Conservation (phyloP, 306 rosid species). For the Acacia confusa region DNA sequence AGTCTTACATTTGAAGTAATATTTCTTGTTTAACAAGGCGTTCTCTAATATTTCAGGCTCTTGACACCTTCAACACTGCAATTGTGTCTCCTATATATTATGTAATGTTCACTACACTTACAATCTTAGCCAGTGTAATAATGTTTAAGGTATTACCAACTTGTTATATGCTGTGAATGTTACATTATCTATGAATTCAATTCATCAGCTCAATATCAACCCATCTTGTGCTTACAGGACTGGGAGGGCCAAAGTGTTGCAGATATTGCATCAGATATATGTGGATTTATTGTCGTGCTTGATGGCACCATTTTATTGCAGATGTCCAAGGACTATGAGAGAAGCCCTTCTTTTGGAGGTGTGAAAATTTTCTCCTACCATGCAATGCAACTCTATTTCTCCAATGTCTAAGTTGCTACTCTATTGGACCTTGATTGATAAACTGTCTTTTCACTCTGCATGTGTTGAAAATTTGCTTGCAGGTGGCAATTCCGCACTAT, state of each 20-base stretch:
- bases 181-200: slow-evolving; percentile 7
- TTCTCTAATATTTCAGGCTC: slow-evolving; percentile 65
- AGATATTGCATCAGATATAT: slow-evolving; percentile 71
- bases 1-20: not conserved
- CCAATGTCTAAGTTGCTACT: slow-evolving; percentile 6
- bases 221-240: slow-evolving; percentile 53
- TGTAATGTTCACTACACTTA: slow-evolving; percentile 80
- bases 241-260: slow-evolving; percentile 76
- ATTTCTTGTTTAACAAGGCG: slow-evolving; percentile 23
- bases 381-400: not conserved
- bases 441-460: slow-evolving; percentile 3
- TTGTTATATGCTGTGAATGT: slow-evolving; percentile 7
- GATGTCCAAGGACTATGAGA: slow-evolving; percentile 65
- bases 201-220: slow-evolving; percentile 14
- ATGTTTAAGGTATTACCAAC: slow-evolving; percentile 76
- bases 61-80: slow-evolving; percentile 90
- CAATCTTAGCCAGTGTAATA: slow-evolving; percentile 81
- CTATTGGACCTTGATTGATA: slow-evolving; percentile 14
- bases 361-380: slow-evolving; percentile 23
- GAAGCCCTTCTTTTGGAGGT: slow-evolving; percentile 80
- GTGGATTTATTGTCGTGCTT: slow-evolving; percentile 80
- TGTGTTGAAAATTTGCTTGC: slow-evolving; percentile 37
- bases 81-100: slow-evolving; percentile 86
- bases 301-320: slow-evolving; percentile 79
- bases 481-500: slow-evolving; percentile 49